These are phyloP conservation scores for Conticribra weissflogii DNA, from an alignment of 108 stramenopile genomes.

Conservation along the genomic window DNA sequence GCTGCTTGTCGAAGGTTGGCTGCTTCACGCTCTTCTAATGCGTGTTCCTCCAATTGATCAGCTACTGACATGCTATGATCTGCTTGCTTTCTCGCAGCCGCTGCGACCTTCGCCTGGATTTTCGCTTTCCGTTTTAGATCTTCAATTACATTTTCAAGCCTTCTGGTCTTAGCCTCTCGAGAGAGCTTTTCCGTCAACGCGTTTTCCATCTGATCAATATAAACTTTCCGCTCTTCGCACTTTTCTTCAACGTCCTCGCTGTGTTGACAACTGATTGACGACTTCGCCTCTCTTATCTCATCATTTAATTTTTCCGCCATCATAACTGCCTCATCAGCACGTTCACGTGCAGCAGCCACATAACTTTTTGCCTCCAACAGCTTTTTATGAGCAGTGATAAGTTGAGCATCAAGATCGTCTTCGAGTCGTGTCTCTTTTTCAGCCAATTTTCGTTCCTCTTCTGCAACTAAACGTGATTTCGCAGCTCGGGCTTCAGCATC, in stretches of 20 bases:
- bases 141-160: slow-evolving; percentile 50
- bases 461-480: slow-evolving; percentile 60
- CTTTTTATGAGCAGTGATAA: slow-evolving; percentile 47
- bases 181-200: slow-evolving; percentile 37
- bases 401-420: slow-evolving; percentile 64
- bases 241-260: slow-evolving; percentile 19
- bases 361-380: slow-evolving; percentile 38
- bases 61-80: slow-evolving; percentile 64
- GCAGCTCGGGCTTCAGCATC: slow-evolving; percentile 74
- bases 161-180: slow-evolving; percentile 39
- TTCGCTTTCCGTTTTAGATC: slow-evolving; percentile 59
- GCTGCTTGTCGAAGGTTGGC: slow-evolving; percentile 71
- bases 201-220: slow-evolving; percentile 41
- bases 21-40: slow-evolving; percentile 83
- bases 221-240: slow-evolving; percentile 47
- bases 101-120: slow-evolving; percentile 67
- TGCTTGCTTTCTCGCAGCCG: slow-evolving; percentile 60
- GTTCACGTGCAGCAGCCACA: slow-evolving; percentile 42
- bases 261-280: slow-evolving; percentile 20
- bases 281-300: slow-evolving; percentile 53
- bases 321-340: slow-evolving; percentile 53
- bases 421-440: slow-evolving; percentile 72
- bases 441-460: slow-evolving; percentile 58
- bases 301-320: slow-evolving; percentile 64
- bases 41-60: slow-evolving; percentile 81